Conservation (phyloP, 495 filamentous ascomycete genomes). For the Clavariopsis aquatica region DNA sequence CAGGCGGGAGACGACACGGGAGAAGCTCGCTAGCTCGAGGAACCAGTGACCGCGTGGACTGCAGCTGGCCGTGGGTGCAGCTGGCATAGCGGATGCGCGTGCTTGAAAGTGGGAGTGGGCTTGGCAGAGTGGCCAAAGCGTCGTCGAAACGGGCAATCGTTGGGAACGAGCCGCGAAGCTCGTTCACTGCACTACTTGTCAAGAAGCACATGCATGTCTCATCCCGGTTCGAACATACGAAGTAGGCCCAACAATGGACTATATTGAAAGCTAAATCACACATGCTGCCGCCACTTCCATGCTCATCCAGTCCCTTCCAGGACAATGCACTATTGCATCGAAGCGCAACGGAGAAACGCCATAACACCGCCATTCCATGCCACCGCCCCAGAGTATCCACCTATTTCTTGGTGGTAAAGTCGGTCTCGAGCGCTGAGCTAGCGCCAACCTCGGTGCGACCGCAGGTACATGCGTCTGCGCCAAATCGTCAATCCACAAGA, state of each 20-base stretch:
- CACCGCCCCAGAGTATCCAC: neutral
- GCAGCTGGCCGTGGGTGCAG: constrained; percentile 5
- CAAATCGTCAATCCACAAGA: constrained; percentile 23
- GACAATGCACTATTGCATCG: neutral
- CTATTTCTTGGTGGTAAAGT: constrained; percentile 70
- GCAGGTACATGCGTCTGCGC: constrained; percentile 76
- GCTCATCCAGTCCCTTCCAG: neutral
- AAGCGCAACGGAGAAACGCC: constrained; percentile 2
- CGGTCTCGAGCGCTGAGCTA: constrained; percentile 64
- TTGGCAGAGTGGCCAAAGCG: constrained; percentile 16
- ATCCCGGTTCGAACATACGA: no score
- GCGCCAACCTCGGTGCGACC: constrained; percentile 65
- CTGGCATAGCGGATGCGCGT: constrained; percentile 18
- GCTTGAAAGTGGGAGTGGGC: neutral
- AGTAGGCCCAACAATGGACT: constrained; percentile 5
- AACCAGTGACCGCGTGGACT: neutral
- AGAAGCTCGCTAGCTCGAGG: neutral
- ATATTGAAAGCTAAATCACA: neutral
- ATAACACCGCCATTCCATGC: constrained; percentile 16
- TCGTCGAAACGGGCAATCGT: constrained; percentile 1
- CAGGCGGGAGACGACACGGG: neutral
- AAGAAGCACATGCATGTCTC: no score
- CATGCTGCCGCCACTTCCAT: neutral
- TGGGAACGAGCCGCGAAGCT: no score
- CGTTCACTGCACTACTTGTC: no score